A percentile compares a stretch with the other conserved stretches of the same genome.
Conservation (phyloP, 768 basidiomycete species). For the Lactifluus pinguis region DNA sequence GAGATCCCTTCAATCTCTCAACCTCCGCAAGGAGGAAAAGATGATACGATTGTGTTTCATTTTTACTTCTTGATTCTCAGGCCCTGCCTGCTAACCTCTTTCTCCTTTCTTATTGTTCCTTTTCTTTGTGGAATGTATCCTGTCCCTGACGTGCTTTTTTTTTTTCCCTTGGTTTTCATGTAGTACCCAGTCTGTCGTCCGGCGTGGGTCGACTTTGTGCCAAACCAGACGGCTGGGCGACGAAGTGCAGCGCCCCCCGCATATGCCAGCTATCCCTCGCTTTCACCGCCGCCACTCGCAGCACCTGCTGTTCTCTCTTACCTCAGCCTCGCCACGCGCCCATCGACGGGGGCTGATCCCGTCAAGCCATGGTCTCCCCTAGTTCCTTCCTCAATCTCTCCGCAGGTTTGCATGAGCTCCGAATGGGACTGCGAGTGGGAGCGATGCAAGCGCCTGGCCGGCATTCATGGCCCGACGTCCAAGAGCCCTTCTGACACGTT, state of each 20-base stretch:
- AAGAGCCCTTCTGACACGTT: conserved; percentile 39
- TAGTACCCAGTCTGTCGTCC: conserved; percentile 56
- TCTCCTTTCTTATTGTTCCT: background rate
- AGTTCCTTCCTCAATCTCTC: conserved; percentile 19
- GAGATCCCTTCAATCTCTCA: background rate
- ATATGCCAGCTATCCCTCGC: conserved; percentile 32
- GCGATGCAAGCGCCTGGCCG: conserved; percentile 34
- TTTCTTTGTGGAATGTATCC: background rate
- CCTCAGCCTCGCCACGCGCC: conserved; percentile 39
- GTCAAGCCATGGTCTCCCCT: conserved; percentile 23
- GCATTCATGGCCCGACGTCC: conserved; percentile 26
- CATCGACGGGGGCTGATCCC: conserved; percentile 20
- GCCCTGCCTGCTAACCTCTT: background rate
- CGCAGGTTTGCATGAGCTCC: conserved; percentile 25
- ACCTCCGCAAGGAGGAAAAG: background rate
- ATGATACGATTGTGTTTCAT: background rate
- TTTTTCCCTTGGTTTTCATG: background rate
- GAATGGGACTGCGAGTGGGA: conserved; percentile 72
- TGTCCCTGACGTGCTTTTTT: background rate
- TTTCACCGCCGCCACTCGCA: conserved; percentile 54
- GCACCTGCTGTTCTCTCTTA: conserved; percentile 67
- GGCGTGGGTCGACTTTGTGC: conserved; percentile 51
- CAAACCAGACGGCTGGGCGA: conserved; percentile 21
- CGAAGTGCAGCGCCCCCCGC: conserved; percentile 5
- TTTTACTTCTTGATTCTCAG: background rate